These are phyloP conservation scores for Elaeis guineensis DNA, from an alignment of 176 grass and related monocot species.

Conservation along the genomic window DNA sequence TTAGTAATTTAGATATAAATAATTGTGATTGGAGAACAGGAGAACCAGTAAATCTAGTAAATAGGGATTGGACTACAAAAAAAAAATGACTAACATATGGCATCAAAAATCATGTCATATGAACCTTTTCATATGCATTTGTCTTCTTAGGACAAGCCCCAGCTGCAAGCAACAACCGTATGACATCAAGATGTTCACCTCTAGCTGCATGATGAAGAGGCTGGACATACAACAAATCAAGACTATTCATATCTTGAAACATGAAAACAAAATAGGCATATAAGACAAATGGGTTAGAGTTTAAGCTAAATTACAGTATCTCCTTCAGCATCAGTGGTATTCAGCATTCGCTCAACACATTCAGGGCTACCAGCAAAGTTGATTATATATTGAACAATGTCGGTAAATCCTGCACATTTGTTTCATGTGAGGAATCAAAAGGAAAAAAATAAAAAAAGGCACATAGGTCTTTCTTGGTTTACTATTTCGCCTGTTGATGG, in stretches of 20 bases:
- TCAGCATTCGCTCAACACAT: slow-evolving; percentile 40
- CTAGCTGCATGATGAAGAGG: slow-evolving; percentile 91
- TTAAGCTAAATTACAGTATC: slow-evolving; percentile 52
- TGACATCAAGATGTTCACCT: slow-evolving; percentile 79
- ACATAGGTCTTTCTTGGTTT: background rate
- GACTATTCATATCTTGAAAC: no score
- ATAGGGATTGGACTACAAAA: no score
- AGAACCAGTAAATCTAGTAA: no score
- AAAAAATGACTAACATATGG: background rate
- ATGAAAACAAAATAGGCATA: no score
- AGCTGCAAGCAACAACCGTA: slow-evolving; percentile 58
- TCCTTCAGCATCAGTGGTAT: slow-evolving; percentile 67
- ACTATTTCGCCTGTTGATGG: background rate
- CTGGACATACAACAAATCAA: slow-evolving; percentile 25
- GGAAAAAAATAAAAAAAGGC: no score
- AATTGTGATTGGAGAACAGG: no score
- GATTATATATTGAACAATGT: slow-evolving; percentile 68
- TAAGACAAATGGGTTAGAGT: background rate
- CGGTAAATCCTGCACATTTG: slow-evolving; percentile 46
- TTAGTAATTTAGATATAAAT: slow-evolving; percentile 1
- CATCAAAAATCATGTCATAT: background rate
- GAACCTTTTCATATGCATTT: slow-evolving; percentile 59
- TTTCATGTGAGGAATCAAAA: no score
- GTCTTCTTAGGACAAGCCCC: slow-evolving; percentile 67
- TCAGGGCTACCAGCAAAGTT: slow-evolving; percentile 45